Percentiles rank a stretch among this genome's conserved stretches.
phyloP scores from a whole-genome alignment of 2,329 filamentous ascomycete genomes.

The Macrophomina phaseolina region DNA sequence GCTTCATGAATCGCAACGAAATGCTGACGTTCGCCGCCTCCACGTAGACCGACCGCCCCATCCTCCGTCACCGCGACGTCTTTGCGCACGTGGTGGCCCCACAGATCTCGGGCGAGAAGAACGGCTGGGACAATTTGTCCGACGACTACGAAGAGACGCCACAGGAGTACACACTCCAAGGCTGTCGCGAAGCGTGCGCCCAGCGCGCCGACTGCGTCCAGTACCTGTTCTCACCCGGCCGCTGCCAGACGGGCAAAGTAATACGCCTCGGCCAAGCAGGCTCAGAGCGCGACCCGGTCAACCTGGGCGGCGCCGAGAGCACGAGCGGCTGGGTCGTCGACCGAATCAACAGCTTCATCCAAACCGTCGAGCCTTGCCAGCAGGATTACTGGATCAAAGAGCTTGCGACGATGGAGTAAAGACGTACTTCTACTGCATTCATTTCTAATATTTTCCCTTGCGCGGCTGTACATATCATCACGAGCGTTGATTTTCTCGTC shows the following conservation, averaged over 20 bases:
- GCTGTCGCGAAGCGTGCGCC: constrained; percentile 43
- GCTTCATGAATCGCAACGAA: neutral
- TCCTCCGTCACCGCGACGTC: constrained; percentile 45
- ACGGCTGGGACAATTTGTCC: constrained; percentile 45
- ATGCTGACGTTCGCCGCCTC: constrained; percentile 22
- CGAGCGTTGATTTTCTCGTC: neutral
- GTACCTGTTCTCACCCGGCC: constrained; percentile 42
- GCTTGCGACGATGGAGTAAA: neutral
- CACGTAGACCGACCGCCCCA: constrained; percentile 36
- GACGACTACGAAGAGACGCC: constrained; percentile 32
- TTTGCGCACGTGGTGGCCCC: constrained; percentile 43
- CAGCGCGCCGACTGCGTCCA: constrained; percentile 41
- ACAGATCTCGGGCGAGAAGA: constrained; percentile 35
- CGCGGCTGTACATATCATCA: neutral
- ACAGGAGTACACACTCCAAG: constrained; percentile 41
- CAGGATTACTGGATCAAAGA: constrained; percentile 13
- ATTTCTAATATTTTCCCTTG: neutral
- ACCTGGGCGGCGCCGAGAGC: constrained; percentile 30
- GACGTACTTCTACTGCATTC: neutral
- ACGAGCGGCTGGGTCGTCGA: constrained; percentile 45
- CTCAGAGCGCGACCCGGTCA: constrained; percentile 31
- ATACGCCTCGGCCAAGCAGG: constrained; percentile 42
- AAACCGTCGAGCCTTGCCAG: constrained; percentile 34
- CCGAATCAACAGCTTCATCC: constrained; percentile 42
- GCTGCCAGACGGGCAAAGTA: constrained; percentile 38